A percentile compares a stretch with the other conserved stretches of the same genome.
Evolutionary conservation across 768 basidiomycete species (phyloP).

Genomic region (Hericium coralloides): DNA sequence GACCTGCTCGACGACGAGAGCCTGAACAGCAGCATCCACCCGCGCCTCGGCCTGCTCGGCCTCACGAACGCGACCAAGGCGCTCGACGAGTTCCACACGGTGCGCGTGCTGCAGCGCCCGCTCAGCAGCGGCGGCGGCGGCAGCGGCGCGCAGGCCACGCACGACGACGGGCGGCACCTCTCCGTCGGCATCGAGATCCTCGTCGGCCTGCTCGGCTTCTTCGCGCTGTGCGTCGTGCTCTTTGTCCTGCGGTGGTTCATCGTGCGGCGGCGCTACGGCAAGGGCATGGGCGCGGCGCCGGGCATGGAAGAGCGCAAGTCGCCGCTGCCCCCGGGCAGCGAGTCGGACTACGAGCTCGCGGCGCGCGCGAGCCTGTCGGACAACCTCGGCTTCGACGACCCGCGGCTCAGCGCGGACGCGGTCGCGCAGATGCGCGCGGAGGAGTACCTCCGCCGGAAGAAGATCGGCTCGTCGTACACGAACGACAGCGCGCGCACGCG

Average conservation of each 20-base stretch:
- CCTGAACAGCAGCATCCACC: constrained; percentile 15
- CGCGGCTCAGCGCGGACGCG: constrained; percentile 25
- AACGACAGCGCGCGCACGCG: constrained; percentile 24
- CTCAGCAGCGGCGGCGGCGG: constrained; percentile 20
- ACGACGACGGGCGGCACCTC: constrained; percentile 27
- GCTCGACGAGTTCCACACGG: constrained; percentile 56
- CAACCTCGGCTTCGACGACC: constrained; percentile 17
- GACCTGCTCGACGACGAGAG: constrained; percentile 6
- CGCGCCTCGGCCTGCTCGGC: constrained; percentile 51
- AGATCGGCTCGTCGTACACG: constrained; percentile 24
- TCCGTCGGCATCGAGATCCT: constrained; percentile 58
- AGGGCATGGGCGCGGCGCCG: constrained; percentile 10
- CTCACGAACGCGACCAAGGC: constrained; percentile 58
- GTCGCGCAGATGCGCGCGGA: constrained; percentile 31
- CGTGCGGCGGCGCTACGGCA: constrained; percentile 15
- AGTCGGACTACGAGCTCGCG: constrained; percentile 28
- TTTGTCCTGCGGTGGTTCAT: constrained; percentile 49
- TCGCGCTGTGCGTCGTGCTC: constrained; percentile 42
- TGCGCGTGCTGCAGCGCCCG: constrained; percentile 58
- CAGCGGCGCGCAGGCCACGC: constrained; percentile 1
- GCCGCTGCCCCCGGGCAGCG: constrained; percentile 8
- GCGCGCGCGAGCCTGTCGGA: constrained; percentile 14
- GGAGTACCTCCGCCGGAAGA: constrained; percentile 25
- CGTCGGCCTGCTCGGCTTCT: constrained; percentile 48
- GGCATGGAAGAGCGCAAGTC: constrained; percentile 9